phyloP scores from a whole-genome alignment of 2,329 filamentous ascomycete genomes.

The Trichoderma simmonsii region DNA sequence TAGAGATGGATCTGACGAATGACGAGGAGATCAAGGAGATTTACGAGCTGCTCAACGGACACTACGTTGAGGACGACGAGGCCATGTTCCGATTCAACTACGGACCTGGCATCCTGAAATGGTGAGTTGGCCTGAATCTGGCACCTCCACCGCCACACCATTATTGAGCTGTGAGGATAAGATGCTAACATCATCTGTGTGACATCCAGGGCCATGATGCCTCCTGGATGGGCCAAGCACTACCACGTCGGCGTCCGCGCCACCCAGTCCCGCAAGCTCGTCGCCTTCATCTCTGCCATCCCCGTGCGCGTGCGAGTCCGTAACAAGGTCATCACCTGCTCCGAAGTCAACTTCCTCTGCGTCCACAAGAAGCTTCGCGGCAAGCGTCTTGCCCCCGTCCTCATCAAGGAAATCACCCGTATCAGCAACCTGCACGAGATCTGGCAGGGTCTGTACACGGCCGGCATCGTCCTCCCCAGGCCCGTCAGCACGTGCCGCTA shows the following conservation, averaged over 20 bases:
- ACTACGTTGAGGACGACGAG: constrained; percentile 97
- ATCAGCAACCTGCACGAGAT: constrained; percentile 82
- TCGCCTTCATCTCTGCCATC: constrained; percentile 94
- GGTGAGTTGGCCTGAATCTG: constrained; percentile 50
- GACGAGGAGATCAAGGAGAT: constrained; percentile 81
- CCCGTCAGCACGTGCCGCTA: constrained; percentile 93
- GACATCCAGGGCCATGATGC: constrained; percentile 74
- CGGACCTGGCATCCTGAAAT: constrained; percentile 81
- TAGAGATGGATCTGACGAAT: constrained; percentile 79
- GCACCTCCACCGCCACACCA: neutral
- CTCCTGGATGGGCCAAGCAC: constrained; percentile 87
- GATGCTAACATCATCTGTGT: neutral
- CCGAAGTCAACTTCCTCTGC: constrained; percentile 97
- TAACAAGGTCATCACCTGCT: constrained; percentile 68
- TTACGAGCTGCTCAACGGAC: constrained; percentile 83
- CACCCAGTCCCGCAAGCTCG: constrained; percentile 76
- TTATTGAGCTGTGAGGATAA: neutral
- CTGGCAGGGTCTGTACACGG: constrained; percentile 96
- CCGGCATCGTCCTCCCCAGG: constrained; percentile 83
- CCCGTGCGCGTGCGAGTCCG: constrained; percentile 81
- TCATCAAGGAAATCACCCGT: constrained; percentile 97
- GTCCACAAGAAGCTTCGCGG: constrained; percentile 96
- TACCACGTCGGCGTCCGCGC: constrained; percentile 96
- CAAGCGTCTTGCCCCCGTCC: constrained; percentile 85
- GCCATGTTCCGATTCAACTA: constrained; percentile 99